Base-by-base conservation (phyloP, 2,329 filamentous ascomycete species). In the Lecanosticta acicola region DNA sequence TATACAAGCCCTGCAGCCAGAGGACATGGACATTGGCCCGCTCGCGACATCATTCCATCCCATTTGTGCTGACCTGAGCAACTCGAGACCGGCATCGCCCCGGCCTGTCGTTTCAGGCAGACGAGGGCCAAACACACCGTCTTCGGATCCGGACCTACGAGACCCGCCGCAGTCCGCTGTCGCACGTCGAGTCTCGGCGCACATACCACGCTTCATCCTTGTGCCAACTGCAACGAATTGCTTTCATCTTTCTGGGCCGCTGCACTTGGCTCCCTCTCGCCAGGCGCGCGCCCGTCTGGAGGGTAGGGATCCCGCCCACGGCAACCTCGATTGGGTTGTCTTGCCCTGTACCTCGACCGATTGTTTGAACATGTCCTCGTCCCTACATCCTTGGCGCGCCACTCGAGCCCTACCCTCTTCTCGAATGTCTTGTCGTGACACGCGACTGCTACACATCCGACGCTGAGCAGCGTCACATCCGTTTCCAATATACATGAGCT, bases 201-300 rank as follows among this genome's bases (percentile, higher is more conserved):
- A 42, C 26, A 42, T 42, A n/a, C 44, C 19, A 37, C 44, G 21
- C 32, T 38, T 41, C 44, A 46, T 46, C 44, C 44, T 41, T 29
- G 44, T n/a, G 18, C 13, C 14, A 8, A 36, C 29, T 41, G 17
- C 37, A 24, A 24, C 19, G 24, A 29, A 11, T 29, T n/a, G 37
- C 21, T 18, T 19, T 29, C 24, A 11, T 29, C 7, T 29, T 29
- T 5, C 7, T 29, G 24, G 24, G 11, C 5, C 7, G 11, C 24
- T 29, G 24, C 7, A 29, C 5, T 5, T 29, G 24, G 24, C 5
- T 29, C 7, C 24, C 5, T 29, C 24, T 29, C 7, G 7, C 7
- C 11, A 32, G 9, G 35, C 37, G 34, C 29, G 19, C 9, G 21
- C 39, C 38, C 39, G 39, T 46, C 33, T 46, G 21, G 44, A 38